A percentile compares a stretch with the other conserved stretches of the same genome.
phyloP scores from a whole-genome alignment of 106 monocot genomes.

The Dendrobium catenatum region DNA sequence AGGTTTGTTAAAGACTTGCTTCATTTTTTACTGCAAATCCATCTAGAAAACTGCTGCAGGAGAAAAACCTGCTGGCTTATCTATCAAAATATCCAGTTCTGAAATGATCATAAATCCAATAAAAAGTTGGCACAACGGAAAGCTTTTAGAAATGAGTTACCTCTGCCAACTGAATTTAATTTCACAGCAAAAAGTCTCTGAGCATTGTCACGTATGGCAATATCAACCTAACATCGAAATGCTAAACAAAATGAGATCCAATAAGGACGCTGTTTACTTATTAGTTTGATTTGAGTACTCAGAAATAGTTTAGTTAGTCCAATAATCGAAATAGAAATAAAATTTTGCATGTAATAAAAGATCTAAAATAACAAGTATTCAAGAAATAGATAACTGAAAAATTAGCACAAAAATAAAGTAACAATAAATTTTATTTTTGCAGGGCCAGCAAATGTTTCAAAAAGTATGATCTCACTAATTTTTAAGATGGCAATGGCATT shows the following conservation, averaged over 20 bases:
- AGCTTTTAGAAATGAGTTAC: constrained; percentile 25
- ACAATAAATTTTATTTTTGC: no score
- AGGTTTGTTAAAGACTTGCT: background rate
- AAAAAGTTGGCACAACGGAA: background rate
- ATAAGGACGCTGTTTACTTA: no score
- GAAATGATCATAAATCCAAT: background rate
- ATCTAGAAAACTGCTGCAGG: background rate
- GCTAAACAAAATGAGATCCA: background rate
- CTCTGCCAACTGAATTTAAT: constrained; percentile 63
- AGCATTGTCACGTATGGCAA: constrained; percentile 96
- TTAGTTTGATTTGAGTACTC: background rate
- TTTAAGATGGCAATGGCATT: no score
- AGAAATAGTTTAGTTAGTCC: background rate
- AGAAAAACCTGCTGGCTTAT: background rate
- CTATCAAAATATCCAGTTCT: background rate
- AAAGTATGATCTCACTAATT: no score
- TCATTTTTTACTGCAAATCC: background rate
- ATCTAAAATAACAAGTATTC: background rate
- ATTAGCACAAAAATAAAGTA: no score
- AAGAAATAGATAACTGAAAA: no score
- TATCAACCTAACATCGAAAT: constrained; percentile 54
- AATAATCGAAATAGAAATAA: background rate
- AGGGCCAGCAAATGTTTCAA: no score
- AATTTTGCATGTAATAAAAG: background rate
- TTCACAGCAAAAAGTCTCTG: constrained; percentile 75